phyloP scores from a whole-genome alignment of 768 basidiomycete species.

The Lactarius trivialis region DNA sequence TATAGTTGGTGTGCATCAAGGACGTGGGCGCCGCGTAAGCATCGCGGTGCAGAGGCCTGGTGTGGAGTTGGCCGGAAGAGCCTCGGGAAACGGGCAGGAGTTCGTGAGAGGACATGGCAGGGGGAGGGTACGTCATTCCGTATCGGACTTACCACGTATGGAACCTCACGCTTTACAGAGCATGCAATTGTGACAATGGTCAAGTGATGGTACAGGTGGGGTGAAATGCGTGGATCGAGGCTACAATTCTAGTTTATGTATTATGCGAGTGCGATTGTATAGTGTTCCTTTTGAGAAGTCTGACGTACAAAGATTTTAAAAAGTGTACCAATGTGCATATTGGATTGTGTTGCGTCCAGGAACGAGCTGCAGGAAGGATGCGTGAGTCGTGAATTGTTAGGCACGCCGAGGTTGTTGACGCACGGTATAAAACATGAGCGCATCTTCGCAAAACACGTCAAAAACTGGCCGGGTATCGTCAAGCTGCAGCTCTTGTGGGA shows the following conservation, averaged over 20 bases:
- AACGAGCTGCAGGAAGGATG: neutral
- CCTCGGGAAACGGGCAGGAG: neutral
- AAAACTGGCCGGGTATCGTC: neutral
- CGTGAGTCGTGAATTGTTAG: neutral
- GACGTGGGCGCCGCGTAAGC: conserved; percentile 9
- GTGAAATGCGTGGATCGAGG: neutral
- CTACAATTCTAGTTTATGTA: neutral
- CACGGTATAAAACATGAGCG: conserved; percentile 11
- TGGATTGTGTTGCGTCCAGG: conserved; percentile 1
- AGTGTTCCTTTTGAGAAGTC: neutral
- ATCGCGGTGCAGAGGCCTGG: conserved; percentile 3
- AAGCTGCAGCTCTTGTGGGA: neutral
- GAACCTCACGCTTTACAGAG: conserved; percentile 1
- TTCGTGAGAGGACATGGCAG: conserved; percentile 6
- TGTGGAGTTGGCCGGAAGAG: neutral
- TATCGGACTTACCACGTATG: no score
- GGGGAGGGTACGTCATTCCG: conserved; percentile 6
- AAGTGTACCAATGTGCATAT: conserved; percentile 13
- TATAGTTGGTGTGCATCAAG: neutral
- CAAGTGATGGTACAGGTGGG: neutral
- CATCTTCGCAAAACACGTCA: conserved; percentile 8
- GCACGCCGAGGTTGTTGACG: neutral
- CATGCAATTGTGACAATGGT: conserved; percentile 1
- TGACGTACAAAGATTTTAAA: neutral
- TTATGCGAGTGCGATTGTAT: neutral